These are phyloP conservation scores for Elsinoe fawcettii DNA, from an alignment of 2,329 filamentous ascomycete genomes.

Conservation along the genomic window DNA sequence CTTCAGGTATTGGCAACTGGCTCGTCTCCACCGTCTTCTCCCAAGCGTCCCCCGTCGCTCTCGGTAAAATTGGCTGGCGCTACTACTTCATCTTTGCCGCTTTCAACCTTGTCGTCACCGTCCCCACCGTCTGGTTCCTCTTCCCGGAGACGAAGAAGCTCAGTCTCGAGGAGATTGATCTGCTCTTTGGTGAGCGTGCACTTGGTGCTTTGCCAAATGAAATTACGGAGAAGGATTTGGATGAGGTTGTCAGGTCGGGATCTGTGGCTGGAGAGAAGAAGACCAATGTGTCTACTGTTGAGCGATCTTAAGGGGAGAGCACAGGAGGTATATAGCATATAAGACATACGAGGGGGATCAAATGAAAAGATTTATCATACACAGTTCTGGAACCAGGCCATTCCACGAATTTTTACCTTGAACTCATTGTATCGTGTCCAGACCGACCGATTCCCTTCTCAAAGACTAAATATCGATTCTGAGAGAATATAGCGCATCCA, in stretches of 20 bases:
- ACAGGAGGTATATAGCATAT: not conserved
- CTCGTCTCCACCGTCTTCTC: slow-evolving; percentile 52
- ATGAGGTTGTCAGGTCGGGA: slow-evolving; percentile 22
- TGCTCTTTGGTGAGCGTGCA: slow-evolving; percentile 48
- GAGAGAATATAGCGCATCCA: not conserved
- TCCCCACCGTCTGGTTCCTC: slow-evolving; percentile 43
- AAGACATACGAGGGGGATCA: not conserved
- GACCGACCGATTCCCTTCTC: not conserved
- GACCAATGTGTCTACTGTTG: slow-evolving; percentile 16
- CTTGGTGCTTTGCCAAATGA: slow-evolving; percentile 41
- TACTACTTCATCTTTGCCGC: slow-evolving; percentile 53
- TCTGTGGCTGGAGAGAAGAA: slow-evolving; percentile 17
- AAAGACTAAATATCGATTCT: not conserved
- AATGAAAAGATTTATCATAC: not conserved
- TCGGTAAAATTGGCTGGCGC: slow-evolving; percentile 40
- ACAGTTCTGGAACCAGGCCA: not conserved
- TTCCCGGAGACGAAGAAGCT: slow-evolving; percentile 50
- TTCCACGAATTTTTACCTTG: not conserved
- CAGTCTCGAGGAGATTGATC: slow-evolving; percentile 51
- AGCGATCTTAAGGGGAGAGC: not conserved
- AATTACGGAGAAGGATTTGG: slow-evolving; percentile 31
- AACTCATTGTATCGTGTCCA: too few relatives aligned
- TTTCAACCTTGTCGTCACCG: slow-evolving; percentile 40
- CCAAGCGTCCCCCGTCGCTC: slow-evolving; percentile 49
- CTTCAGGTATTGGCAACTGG: slow-evolving; percentile 47